phyloP scores from a whole-genome alignment of 2,329 filamentous ascomycete species.

The Alternaria sp. region DNA sequence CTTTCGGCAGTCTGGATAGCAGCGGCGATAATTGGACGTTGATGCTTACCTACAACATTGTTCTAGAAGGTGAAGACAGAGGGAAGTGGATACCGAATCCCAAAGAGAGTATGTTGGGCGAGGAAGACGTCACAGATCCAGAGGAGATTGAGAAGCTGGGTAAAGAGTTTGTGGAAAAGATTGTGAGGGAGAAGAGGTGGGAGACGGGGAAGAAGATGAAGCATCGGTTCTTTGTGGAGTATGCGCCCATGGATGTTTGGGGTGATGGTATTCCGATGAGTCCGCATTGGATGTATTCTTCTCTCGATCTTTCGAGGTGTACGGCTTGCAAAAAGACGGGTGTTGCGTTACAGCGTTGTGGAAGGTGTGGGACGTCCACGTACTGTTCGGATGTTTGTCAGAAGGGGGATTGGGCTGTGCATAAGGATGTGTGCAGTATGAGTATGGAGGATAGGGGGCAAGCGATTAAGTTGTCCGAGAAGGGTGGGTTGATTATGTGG shows the following conservation, averaged over 20 bases:
- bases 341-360: slow-evolving; percentile 22
- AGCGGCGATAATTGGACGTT: slow-evolving; percentile 26
- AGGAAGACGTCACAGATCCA: slow-evolving; percentile 15
- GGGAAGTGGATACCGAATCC: slow-evolving; percentile 27
- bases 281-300: slow-evolving; percentile 29
- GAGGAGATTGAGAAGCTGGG: slow-evolving; percentile 18
- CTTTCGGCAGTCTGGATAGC: slow-evolving; percentile 26
- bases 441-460: slow-evolving; percentile 28
- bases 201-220: slow-evolving; percentile 22
- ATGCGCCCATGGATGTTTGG: slow-evolving; percentile 35
- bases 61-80: background rate
- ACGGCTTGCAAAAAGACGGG: slow-evolving; percentile 15
- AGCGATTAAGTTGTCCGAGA: slow-evolving; percentile 25
- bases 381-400: slow-evolving; percentile 29
- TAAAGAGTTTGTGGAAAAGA: background rate
- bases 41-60: slow-evolving; percentile 30
- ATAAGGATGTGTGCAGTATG: slow-evolving; percentile 30
- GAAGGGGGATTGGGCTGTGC: slow-evolving; percentile 28
- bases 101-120: slow-evolving; percentile 29
- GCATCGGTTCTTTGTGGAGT: slow-evolving; percentile 29
- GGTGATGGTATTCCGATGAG: slow-evolving; percentile 32
- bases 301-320: slow-evolving; percentile 17
- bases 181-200: slow-evolving; percentile 18
- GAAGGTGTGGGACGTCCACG: slow-evolving; percentile 30
- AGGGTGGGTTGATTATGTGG: slow-evolving; percentile 31